Base-by-base conservation (phyloP, 108 stramenopile species). In the Skeletonema costatum region DNA sequence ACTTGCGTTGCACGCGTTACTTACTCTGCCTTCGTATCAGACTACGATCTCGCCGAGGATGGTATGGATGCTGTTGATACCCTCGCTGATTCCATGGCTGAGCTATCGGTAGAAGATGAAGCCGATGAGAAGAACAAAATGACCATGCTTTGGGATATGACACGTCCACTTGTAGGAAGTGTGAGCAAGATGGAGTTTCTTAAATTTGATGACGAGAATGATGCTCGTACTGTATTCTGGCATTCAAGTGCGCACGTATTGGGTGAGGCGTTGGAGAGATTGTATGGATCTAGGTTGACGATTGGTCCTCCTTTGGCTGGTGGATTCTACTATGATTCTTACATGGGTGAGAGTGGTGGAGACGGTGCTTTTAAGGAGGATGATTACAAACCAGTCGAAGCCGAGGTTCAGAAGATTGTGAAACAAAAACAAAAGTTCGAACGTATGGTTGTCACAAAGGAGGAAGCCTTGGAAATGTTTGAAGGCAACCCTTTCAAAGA, bases 311-410 rank as follows among this genome's bases (percentile, higher is more conserved):
- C 99, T 21, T 69, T 98, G 36, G 88, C 91, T 25, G 92, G 92
- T 30, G 99, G 99, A 41, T 99, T 99, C 80, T 99, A 98, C 73
- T 99, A 99, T 75, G 99, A 99, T 89, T 93, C 95, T 53, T 99
- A 96, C 91, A 98, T 99, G 97, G 99, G 99, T 30, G 80, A 75
- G 35, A 62, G 68, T 14, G 67, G 60, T 32, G 41, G 64, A 12
- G 85, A 78, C 59, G 86, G 90, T 68, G 78, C 95, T 7, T 77
- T 98, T 9, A 83, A 83, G 63, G 97, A 99, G 70, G 96, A 97
- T 59, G 98, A 98, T 84, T 96, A 90, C 82, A 80, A 85, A 61
- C 78, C 84, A 13, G 82, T 99, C 39, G 93, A 97, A 80, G 74
- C 88, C 48, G 88, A 93, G 66, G 96, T 96, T 8, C 70, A 69